Percentiles rank a stretch among this genome's conserved stretches.
These are phyloP conservation scores for Cicer arietinum DNA, from an alignment of 306 rosid genomes.

Conservation along the genomic window DNA sequence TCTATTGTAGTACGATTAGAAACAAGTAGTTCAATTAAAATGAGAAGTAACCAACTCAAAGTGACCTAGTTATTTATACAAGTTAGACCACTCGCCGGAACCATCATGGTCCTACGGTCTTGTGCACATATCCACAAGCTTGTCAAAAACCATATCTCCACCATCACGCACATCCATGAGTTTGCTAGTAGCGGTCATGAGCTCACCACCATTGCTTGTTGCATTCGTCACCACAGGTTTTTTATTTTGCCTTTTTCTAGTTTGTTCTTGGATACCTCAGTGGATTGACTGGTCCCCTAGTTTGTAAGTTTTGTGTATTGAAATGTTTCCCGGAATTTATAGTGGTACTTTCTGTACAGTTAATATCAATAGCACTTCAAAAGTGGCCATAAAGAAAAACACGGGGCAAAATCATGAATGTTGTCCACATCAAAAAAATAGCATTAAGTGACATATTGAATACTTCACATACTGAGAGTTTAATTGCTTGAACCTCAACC, in stretches of 20 bases:
- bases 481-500: slow-evolving; percentile 12
- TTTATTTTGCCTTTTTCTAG: neutral
- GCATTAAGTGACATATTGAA: neutral
- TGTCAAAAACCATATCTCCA: neutral
- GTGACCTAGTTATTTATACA: neutral
- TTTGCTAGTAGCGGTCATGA: neutral
- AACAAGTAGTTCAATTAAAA: neutral
- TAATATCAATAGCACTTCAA: neutral
- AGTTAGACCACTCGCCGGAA: neutral
- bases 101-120: neutral
- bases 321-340: neutral
- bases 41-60: neutral
- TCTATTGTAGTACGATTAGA: too few species aligned
- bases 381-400: neutral
- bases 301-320: neutral
- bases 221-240: neutral
- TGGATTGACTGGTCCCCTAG: neutral
- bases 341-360: neutral
- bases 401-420: neutral
- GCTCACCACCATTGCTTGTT: neutral
- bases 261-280: neutral
- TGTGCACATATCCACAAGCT: neutral
- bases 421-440: neutral
- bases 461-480: neutral
- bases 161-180: neutral